These are phyloP conservation scores for Tetracentron sinense DNA, from an alignment of 164 flowering plant species.

Conservation along the genomic window DNA sequence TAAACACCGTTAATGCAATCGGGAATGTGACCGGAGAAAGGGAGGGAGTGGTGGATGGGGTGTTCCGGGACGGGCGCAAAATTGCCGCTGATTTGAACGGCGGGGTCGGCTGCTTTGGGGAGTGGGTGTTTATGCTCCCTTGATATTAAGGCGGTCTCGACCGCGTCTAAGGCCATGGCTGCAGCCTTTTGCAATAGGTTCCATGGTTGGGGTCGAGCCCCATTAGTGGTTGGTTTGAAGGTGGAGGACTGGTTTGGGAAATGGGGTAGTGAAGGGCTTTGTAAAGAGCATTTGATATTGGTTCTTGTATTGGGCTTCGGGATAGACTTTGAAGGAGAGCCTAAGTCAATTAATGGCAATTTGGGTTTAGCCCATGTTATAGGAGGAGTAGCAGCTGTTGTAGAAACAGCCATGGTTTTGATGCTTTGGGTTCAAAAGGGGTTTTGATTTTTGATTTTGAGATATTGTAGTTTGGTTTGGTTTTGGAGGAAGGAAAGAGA, in stretches of 20 bases:
- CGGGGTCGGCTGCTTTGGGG: conserved; percentile 79
- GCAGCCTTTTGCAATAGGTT: conserved; percentile 59
- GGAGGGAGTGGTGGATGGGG: conserved; percentile 43
- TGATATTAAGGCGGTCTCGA: conserved; percentile 45
- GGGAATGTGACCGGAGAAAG: conserved; percentile 60
- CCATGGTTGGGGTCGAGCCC: conserved; percentile 29
- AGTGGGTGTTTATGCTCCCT: conserved; percentile 47
- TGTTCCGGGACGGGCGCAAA: conserved; percentile 79
- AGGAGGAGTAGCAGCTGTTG: conserved; percentile 1
- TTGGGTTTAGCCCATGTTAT: conserved; percentile 10
- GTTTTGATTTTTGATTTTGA: background rate
- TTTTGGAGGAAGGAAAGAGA: background rate
- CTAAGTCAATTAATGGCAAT: background rate
- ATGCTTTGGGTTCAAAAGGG: too few relatives aligned
- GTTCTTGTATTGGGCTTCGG: too few relatives aligned
- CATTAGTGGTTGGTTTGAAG: background rate
- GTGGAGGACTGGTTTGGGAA: conserved; percentile 26
- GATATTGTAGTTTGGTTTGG: background rate
- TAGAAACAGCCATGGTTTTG: too few relatives aligned
- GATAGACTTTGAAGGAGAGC: conserved; percentile 2
- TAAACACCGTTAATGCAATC: conserved; percentile 65
- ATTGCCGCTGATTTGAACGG: conserved; percentile 73
- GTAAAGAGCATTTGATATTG: conserved; percentile 24
- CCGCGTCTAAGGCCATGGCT: conserved; percentile 45
- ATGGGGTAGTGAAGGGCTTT: conserved; percentile 31